Conservation (phyloP, 192 early-diverging fungal genomes). For the Linnemannia zychae region DNA sequence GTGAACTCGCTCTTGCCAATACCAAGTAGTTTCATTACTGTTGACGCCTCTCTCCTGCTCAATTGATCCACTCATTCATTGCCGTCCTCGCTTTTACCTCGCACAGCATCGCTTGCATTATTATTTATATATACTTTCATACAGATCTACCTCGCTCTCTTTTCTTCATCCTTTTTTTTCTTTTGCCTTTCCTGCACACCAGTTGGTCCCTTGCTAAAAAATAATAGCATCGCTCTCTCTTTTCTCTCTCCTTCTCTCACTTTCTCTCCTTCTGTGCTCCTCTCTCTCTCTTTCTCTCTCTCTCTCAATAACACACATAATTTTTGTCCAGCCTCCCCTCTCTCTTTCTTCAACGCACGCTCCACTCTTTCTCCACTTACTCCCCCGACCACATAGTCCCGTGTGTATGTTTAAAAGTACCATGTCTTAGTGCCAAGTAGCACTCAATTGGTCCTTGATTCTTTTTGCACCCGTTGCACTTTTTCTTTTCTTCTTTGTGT, state of each 20-base stretch:
- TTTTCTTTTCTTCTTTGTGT: too few relatives aligned
- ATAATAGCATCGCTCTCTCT: not conserved
- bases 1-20: not conserved
- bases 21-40: not conserved
- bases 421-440: too few relatives aligned
- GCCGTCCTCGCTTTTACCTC: not conserved
- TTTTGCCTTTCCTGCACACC: not conserved
- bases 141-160: not conserved
- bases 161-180: too few relatives aligned
- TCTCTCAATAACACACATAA: too few relatives aligned
- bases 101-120: not conserved
- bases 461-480: too few relatives aligned
- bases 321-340: too few relatives aligned
- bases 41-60: constrained; percentile 4
- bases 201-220: not conserved
- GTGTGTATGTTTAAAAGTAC: too few relatives aligned
- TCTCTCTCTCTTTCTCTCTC: not conserved
- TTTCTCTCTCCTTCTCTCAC: not conserved
- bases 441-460: too few relatives aligned
- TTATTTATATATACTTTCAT: not conserved
- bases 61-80: not conserved
- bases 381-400: too few relatives aligned
- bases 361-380: too few relatives aligned
- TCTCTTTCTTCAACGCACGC: too few relatives aligned
- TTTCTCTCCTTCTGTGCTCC: not conserved